phyloP scores from a whole-genome alignment of 208 protist species.

The Acanthamoeba triangularis region DNA sequence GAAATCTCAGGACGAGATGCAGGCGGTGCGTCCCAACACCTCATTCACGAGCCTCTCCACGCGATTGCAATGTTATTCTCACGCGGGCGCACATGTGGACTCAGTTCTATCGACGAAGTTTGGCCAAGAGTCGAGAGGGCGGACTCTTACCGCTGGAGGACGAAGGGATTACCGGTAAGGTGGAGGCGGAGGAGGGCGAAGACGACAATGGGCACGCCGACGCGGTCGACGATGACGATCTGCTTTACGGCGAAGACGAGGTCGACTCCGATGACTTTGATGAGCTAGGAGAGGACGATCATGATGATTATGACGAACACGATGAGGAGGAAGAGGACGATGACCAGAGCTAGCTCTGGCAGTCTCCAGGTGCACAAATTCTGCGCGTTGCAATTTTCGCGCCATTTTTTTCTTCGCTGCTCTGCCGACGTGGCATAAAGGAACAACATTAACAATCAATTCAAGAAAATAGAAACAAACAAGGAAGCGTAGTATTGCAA shows the following conservation, averaged over 20 bases:
- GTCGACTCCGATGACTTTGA: neutral
- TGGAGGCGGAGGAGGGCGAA: neutral
- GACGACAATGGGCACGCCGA: neutral
- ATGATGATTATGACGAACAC: neutral
- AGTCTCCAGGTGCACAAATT: too few species aligned
- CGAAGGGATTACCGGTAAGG: neutral
- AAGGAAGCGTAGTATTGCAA: too few species aligned
- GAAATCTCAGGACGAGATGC: neutral
- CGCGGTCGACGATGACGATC: neutral
- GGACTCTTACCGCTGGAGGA: neutral
- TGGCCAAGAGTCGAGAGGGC: slow-evolving; percentile 6
- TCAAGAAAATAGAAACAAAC: too few species aligned
- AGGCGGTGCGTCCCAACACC: neutral
- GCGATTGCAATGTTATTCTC: too few species aligned
- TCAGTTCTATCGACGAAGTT: slow-evolving; percentile 22
- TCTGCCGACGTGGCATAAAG: too few species aligned
- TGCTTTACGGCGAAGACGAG: neutral
- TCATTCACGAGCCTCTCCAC: neutral
- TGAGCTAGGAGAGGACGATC: neutral
- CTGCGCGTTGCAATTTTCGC: too few species aligned
- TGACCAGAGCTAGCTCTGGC: too few species aligned
- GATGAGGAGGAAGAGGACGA: neutral
- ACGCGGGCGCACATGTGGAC: neutral
- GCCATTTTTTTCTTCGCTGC: too few species aligned
- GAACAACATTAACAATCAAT: too few species aligned